A percentile compares a stretch with the other conserved stretches of the same genome.
These are phyloP conservation scores for Maudiozyma barnettii DNA, from an alignment of 805 yeast genomes.

Conservation along the genomic window DNA sequence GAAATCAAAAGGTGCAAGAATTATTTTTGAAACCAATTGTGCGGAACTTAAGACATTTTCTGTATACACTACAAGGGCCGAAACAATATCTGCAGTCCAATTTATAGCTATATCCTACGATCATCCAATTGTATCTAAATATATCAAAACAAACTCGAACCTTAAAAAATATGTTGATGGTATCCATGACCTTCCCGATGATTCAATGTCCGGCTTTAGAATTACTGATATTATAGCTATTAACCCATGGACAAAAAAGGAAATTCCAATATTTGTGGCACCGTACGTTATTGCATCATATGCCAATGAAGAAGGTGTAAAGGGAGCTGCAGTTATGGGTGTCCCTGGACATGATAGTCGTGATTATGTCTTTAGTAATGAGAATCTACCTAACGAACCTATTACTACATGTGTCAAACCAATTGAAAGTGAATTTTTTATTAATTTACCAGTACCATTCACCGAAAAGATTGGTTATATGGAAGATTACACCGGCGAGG, in stretches of 20 bases:
- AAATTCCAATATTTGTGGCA: conserved; percentile 75
- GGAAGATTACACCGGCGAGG: conserved; percentile 39
- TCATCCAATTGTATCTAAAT: conserved; percentile 48
- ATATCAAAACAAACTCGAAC: conserved; percentile 31
- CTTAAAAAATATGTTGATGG: conserved; percentile 39
- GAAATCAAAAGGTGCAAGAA: conserved; percentile 67
- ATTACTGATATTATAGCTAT: conserved; percentile 36
- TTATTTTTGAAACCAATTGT: conserved; percentile 38
- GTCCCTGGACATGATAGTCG: conserved; percentile 90
- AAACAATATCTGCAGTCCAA: conserved; percentile 76
- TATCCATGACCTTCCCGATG: conserved; percentile 32
- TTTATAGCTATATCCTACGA: conserved; percentile 68
- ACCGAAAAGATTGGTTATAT: conserved; percentile 37
- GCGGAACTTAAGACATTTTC: conserved; percentile 28
- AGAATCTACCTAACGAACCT: conserved; percentile 42
- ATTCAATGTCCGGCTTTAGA: conserved; percentile 52
- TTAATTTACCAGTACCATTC: conserved; percentile 25
- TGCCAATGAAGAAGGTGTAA: conserved; percentile 35
- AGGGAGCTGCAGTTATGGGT: conserved; percentile 92
- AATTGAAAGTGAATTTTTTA: background rate
- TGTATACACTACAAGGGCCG: conserved; percentile 84
- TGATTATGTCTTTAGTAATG: conserved; percentile 72
- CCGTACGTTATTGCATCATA: conserved; percentile 80
- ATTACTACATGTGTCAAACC: conserved; percentile 37
- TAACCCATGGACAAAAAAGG: conserved; percentile 46